phyloP scores from a whole-genome alignment of 1,284 basidiomycete genomes.

The Ceratobasidium theobromae region DNA sequence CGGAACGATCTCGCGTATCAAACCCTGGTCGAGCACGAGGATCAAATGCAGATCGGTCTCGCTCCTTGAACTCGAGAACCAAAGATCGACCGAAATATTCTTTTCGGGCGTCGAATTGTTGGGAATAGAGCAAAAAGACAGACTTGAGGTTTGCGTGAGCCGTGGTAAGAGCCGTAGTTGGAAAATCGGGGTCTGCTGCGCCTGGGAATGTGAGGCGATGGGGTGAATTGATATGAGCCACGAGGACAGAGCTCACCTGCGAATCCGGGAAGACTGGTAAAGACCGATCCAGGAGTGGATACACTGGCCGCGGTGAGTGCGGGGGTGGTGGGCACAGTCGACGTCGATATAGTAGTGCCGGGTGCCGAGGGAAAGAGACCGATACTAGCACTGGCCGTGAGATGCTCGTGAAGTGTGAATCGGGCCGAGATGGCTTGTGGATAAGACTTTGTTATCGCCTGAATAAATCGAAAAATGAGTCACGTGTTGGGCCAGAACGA shows the following conservation, averaged over 20 bases:
- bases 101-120: conserved; percentile 18
- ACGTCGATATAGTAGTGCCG: conserved; percentile 20
- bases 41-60: background rate
- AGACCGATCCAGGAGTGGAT: conserved; percentile 16
- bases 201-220: background rate
- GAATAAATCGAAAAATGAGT: background rate
- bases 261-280: conserved; percentile 10
- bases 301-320: conserved; percentile 20
- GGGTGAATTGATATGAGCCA: background rate
- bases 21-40: too few relatives aligned
- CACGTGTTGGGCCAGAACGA: conserved; percentile 7
- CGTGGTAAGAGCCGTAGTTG: background rate
- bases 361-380: conserved; percentile 21
- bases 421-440: conserved; percentile 15
- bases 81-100: conserved; percentile 1
- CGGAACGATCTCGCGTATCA: too few relatives aligned
- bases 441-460: conserved; percentile 16
- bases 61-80: background rate
- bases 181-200: conserved; percentile 19
- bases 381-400: background rate
- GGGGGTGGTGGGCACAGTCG: conserved; percentile 21
- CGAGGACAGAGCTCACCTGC: background rate
- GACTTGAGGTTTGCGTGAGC: conserved; percentile 6
- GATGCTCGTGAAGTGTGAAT: conserved; percentile 21
- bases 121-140: conserved; percentile 17